A percentile compares a stretch with the other conserved stretches of the same genome.
These are phyloP conservation scores for Ulota crispa DNA, from an alignment of 225 moss, liverwort and hornwort species.

Conservation along the genomic window DNA sequence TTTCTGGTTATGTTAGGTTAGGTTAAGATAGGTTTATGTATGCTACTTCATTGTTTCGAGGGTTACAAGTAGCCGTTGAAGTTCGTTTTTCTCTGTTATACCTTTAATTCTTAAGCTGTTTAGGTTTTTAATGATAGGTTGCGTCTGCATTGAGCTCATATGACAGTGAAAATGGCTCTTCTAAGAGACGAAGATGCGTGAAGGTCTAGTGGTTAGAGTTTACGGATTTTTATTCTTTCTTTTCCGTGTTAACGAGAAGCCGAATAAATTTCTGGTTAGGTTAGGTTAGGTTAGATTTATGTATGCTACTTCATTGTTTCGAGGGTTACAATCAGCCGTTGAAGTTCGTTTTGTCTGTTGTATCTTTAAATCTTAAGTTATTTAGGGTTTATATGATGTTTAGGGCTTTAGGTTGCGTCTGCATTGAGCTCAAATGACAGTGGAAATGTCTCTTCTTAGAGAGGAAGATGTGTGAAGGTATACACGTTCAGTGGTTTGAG, in stretches of 20 bases:
- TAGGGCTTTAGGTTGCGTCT: neutral
- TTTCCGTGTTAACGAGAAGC: neutral
- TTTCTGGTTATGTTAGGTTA: too few species aligned
- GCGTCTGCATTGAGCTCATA: too few species aligned
- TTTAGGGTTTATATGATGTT: neutral
- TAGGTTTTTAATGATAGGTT: too few species aligned
- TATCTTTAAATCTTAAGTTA: neutral
- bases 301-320: neutral
- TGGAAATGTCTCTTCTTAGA: constrained; percentile 34
- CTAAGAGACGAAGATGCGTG: constrained; percentile 93
- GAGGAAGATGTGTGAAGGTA: constrained; percentile 98
- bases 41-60: too few species aligned
- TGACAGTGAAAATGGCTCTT: neutral
- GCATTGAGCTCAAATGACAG: neutral
- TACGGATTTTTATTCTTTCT: neutral
- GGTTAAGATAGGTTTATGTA: too few species aligned
- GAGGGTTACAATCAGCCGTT: neutral
- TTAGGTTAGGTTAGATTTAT: neutral
- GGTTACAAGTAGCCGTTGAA: too few species aligned
- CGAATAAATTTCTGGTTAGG: neutral
- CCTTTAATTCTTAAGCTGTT: too few species aligned
- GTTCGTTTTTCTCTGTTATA: too few species aligned
- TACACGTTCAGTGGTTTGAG: too few species aligned
- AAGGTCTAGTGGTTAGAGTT: constrained; percentile 41
- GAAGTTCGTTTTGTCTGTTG: neutral